phyloP scores from a whole-genome alignment of 2,329 filamentous ascomycete genomes.

The Ambrosiella cleistominuta region DNA sequence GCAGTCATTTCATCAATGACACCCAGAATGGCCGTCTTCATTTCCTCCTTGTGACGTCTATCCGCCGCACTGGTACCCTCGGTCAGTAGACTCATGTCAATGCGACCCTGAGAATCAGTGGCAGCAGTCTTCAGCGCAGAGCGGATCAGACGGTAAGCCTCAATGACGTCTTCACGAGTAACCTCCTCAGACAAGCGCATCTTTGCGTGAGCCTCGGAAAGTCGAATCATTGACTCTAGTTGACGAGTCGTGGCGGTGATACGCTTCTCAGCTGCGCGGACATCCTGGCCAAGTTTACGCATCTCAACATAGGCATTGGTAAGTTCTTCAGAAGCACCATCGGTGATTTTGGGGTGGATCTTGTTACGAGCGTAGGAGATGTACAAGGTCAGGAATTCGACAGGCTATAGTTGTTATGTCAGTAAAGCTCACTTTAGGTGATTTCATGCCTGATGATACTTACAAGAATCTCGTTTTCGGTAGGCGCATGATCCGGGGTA shows the following conservation, averaged over 20 bases:
- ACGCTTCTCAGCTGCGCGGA: conserved; percentile 76
- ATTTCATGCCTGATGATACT: conserved; percentile 19
- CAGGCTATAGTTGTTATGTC: conserved; percentile 35
- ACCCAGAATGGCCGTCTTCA: conserved; percentile 54
- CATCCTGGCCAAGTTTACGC: conserved; percentile 79
- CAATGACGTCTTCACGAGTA: conserved; percentile 64
- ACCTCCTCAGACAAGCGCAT: conserved; percentile 75
- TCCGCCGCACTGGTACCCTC: conserved; percentile 89
- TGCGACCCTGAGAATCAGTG: conserved; percentile 82
- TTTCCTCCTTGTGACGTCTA: conserved; percentile 58
- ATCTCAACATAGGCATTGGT: conserved; percentile 82
- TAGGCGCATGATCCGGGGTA: conserved; percentile 64
- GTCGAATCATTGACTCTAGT: conserved; percentile 94
- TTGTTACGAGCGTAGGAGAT: conserved; percentile 88
- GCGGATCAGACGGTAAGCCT: conserved; percentile 85
- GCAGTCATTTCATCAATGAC: conserved; percentile 64
- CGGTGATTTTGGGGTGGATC: conserved; percentile 66
- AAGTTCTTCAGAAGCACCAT: conserved; percentile 65
- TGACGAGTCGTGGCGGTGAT: conserved; percentile 96
- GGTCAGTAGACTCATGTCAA: conserved; percentile 90
- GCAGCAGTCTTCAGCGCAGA: conserved; percentile 89
- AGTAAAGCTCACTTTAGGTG: not conserved
- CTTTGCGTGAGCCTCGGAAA: conserved; percentile 90
- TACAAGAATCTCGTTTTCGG: conserved; percentile 62
- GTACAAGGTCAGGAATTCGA: conserved; percentile 91